Evolutionary conservation across 2,329 filamentous ascomycete species (phyloP).

Genomic region (Biscogniauxia mediterranea): DNA sequence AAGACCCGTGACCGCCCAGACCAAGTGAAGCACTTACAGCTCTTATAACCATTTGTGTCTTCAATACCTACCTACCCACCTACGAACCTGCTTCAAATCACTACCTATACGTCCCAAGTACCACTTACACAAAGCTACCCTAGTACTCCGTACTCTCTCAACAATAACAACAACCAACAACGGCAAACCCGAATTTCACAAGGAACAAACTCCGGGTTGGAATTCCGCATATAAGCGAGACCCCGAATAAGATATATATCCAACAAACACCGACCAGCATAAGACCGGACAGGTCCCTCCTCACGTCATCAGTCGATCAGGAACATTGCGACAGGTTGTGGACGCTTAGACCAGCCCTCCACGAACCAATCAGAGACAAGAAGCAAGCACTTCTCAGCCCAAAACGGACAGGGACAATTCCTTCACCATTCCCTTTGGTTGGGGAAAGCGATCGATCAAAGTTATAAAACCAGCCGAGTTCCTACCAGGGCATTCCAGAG

Average conservation of each 20-base stretch:
- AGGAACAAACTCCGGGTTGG: no score
- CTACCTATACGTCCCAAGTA: no score
- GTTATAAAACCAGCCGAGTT: background rate
- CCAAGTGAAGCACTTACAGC: background rate
- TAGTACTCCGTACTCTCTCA: no score
- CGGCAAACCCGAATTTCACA: no score
- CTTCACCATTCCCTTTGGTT: background rate
- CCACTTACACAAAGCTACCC: no score
- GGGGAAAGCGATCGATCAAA: background rate
- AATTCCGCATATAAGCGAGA: no score
- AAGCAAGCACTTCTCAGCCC: constrained; percentile 5
- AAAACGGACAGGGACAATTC: constrained; percentile 4
- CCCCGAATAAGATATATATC: background rate
- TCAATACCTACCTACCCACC: background rate
- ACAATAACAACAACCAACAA: no score
- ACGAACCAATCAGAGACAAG: constrained; percentile 10
- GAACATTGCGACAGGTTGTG: background rate
- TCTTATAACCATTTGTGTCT: background rate
- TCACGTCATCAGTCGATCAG: background rate
- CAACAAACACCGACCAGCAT: background rate
- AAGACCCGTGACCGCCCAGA: background rate
- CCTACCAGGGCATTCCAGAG: background rate
- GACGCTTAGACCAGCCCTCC: background rate
- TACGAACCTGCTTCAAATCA: background rate
- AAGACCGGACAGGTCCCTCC: background rate